Evolutionary conservation across 2,329 filamentous ascomycete genomes (phyloP).

Genomic region (Achaetomium macrosporum): DNA sequence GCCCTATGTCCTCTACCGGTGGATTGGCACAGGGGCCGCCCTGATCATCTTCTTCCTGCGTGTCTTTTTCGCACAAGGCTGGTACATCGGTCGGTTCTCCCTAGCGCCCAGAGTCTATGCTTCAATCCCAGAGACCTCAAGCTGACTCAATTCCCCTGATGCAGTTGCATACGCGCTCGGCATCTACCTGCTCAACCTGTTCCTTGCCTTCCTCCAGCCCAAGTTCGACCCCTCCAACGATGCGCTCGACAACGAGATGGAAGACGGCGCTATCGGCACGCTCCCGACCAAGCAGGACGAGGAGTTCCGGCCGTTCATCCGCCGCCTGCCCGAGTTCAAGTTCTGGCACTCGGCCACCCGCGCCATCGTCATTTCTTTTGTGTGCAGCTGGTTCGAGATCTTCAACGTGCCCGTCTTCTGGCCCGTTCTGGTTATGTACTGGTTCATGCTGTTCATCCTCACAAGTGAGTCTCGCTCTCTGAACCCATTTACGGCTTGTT

Average conservation of each 20-base stretch:
- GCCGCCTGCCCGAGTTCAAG: slow-evolving; percentile 96
- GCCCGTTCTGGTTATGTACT: slow-evolving; percentile 97
- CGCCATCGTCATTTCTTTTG: slow-evolving; percentile 74
- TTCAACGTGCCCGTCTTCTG: slow-evolving; percentile 99
- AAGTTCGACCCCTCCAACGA: slow-evolving; percentile 98
- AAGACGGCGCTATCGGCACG: slow-evolving; percentile 75
- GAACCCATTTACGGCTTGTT: too few species aligned
- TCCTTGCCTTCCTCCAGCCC: slow-evolving; percentile 95
- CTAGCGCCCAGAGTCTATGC: background rate
- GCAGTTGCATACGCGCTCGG: slow-evolving; percentile 93
- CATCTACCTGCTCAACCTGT: slow-evolving; percentile 98
- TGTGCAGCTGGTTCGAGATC: slow-evolving; percentile 86
- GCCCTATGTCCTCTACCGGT: slow-evolving; percentile 83
- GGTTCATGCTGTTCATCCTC: slow-evolving; percentile 91
- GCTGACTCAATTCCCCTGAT: slow-evolving; percentile 12
- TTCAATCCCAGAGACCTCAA: background rate
- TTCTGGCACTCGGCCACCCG: slow-evolving; percentile 97
- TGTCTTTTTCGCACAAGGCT: slow-evolving; percentile 89
- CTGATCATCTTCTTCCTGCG: slow-evolving; percentile 80
- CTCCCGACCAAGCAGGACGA: slow-evolving; percentile 95
- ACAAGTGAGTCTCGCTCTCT: slow-evolving; percentile 65
- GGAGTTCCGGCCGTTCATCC: slow-evolving; percentile 96
- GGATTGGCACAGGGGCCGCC: slow-evolving; percentile 72
- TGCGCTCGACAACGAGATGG: slow-evolving; percentile 85
- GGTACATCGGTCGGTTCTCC: slow-evolving; percentile 78